phyloP scores from a whole-genome alignment of 228 moss, liverwort and hornwort genomes.

The Sphagnum magellanicum region DNA sequence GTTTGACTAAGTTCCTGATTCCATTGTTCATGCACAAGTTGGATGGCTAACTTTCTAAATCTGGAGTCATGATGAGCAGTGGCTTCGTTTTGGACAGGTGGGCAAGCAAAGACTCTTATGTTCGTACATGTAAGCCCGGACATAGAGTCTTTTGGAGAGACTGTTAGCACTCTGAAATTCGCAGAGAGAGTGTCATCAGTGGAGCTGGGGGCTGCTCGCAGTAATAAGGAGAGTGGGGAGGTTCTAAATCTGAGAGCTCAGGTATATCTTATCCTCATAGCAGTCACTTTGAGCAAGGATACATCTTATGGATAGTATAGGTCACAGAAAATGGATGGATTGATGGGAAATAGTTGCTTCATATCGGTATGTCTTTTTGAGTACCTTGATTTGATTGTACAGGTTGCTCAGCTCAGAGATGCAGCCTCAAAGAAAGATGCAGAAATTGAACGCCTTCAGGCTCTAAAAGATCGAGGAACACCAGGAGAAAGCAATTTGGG shows the following conservation, averaged over 20 bases:
- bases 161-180: conserved; percentile 77
- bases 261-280: conserved; percentile 5
- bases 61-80: background rate
- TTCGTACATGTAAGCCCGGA: conserved; percentile 80
- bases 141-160: conserved; percentile 75
- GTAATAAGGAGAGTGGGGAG: conserved; percentile 72
- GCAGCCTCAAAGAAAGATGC: conserved; percentile 50
- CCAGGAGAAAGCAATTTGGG: conserved; percentile 18
- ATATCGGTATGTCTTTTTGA: too few relatives aligned
- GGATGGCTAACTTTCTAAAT: background rate
- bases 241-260: conserved; percentile 73
- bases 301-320: background rate
- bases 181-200: conserved; percentile 79
- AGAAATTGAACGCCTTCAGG: conserved; percentile 45
- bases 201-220: conserved; percentile 71
- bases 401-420: conserved; percentile 53
- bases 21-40: background rate
- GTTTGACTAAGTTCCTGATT: background rate
- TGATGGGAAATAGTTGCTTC: background rate
- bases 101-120: conserved; percentile 76
- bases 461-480: conserved; percentile 22
- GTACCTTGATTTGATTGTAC: background rate
- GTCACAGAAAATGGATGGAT: background rate
- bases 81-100: conserved; percentile 27
- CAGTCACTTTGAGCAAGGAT: background rate